These are phyloP conservation scores for Bauhinia variegata DNA, from an alignment of 306 rosid species.

Conservation along the genomic window DNA sequence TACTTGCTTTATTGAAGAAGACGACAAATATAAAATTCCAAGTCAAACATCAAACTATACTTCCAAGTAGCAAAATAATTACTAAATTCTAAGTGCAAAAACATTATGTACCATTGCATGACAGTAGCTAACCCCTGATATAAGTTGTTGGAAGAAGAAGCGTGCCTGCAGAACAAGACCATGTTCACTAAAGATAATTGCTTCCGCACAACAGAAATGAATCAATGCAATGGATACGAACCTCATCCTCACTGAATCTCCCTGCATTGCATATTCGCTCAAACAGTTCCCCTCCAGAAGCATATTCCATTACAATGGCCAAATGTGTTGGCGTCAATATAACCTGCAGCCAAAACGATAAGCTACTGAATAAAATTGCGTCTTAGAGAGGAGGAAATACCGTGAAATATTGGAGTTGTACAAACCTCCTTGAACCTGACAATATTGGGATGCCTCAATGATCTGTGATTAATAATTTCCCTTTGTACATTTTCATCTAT, in stretches of 20 bases:
- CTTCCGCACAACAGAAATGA: slow-evolving; percentile 27
- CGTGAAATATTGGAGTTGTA: slow-evolving; percentile 16
- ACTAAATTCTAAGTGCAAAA: no score
- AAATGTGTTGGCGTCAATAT: slow-evolving; percentile 86
- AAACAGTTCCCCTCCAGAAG: slow-evolving; percentile 95
- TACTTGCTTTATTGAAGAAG: slow-evolving; percentile 68
- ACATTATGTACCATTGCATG: slow-evolving; percentile 72
- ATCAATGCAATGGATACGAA: slow-evolving; percentile 33
- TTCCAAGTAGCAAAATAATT: slow-evolving; percentile 4
- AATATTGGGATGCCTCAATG: slow-evolving; percentile 93
- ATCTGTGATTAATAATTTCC: slow-evolving; percentile 94
- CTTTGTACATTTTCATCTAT: slow-evolving; percentile 97
- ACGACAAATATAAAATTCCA: slow-evolving; percentile 21
- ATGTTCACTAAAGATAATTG: slow-evolving; percentile 27
- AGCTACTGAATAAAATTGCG: slow-evolving; percentile 17
- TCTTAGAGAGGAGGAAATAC: slow-evolving; percentile 16
- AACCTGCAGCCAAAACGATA: slow-evolving; percentile 54
- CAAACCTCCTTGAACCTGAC: slow-evolving; percentile 94
- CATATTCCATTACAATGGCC: slow-evolving; percentile 95
- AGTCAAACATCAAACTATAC: slow-evolving; percentile 22
- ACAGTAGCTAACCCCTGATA: slow-evolving; percentile 97
- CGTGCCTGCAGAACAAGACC: slow-evolving; percentile 71
- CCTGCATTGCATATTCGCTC: slow-evolving; percentile 99
- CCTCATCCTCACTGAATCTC: slow-evolving; percentile 95
- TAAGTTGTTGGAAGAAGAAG: slow-evolving; percentile 93